phyloP scores from a whole-genome alignment of 2,329 filamentous ascomycete species.

The Cladosporium sp. region DNA sequence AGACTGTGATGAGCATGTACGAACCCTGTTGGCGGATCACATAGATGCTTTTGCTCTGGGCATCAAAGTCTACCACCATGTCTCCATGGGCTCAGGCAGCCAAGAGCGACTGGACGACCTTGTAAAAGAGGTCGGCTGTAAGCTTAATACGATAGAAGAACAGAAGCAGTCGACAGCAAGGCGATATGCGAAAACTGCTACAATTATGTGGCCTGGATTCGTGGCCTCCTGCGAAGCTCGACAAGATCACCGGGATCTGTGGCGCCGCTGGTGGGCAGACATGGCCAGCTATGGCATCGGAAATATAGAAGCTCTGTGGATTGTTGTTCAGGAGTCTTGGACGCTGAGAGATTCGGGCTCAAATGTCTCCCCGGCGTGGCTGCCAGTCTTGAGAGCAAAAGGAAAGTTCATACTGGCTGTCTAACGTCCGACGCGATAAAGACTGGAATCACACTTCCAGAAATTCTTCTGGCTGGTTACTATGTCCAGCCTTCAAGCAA shows the following conservation, averaged over 20 bases:
- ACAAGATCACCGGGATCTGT: not conserved
- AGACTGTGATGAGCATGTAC: not conserved
- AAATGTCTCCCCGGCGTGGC: not conserved
- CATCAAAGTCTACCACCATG: not conserved
- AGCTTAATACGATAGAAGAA: not conserved
- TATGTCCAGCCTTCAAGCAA: not conserved
- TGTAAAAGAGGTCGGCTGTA: not conserved
- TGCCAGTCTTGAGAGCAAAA: conserved; percentile 3
- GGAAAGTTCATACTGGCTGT: not conserved
- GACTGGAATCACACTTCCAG: not conserved
- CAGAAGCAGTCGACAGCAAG: not conserved
- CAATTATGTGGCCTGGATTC: not conserved
- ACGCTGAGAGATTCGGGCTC: not conserved
- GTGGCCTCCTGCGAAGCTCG: not conserved
- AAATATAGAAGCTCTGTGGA: not conserved
- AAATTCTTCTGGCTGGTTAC: not conserved
- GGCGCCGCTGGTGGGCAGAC: not conserved
- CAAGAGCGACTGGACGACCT: not conserved
- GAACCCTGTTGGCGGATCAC: not conserved
- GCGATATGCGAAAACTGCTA: not conserved
- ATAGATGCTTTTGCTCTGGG: not conserved
- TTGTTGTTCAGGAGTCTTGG: not conserved
- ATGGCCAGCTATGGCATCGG: conserved; percentile 3
- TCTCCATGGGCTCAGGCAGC: not conserved
- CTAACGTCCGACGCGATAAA: not conserved